phyloP scores from a whole-genome alignment of 2,329 filamentous ascomycete genomes.

The Colletotrichum lini region DNA sequence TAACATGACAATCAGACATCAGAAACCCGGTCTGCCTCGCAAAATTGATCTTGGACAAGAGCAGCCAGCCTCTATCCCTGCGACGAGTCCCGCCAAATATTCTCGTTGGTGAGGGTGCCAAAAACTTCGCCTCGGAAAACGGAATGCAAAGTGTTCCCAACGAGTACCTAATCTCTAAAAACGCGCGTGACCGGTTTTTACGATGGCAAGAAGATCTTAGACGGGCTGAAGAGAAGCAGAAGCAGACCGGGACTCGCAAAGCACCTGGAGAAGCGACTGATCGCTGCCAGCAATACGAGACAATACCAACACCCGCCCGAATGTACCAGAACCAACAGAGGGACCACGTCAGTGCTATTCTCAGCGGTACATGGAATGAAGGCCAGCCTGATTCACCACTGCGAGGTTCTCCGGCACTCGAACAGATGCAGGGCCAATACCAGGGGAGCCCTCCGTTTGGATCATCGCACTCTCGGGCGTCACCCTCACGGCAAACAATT shows the following conservation, averaged over 20 bases:
- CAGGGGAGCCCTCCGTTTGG: constrained; percentile 1
- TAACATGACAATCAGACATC: constrained; percentile 72
- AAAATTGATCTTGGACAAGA: constrained; percentile 84
- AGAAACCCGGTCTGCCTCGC: constrained; percentile 94
- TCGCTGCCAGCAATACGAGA: constrained; percentile 50
- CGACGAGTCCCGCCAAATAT: constrained; percentile 93
- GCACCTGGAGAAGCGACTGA: constrained; percentile 46
- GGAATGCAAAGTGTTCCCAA: constrained; percentile 81
- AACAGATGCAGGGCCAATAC: constrained; percentile 15
- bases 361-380: constrained; percentile 74
- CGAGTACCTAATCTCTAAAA: constrained; percentile 84
- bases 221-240: constrained; percentile 66
- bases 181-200: constrained; percentile 82
- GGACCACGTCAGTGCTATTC: constrained; percentile 69
- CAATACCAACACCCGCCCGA: constrained; percentile 42
- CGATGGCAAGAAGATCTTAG: constrained; percentile 84
- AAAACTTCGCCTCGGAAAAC: constrained; percentile 85
- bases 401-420: constrained; percentile 43
- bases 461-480: constrained; percentile 23
- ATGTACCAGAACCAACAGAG: constrained; percentile 46
- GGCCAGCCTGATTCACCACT: constrained; percentile 72
- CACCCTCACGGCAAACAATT: constrained; percentile 29
- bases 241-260: constrained; percentile 45
- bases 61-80: constrained; percentile 83
- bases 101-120: constrained; percentile 87